Conservation (phyloP, 2,329 filamentous ascomycete species). For the Ceratocystis eucalypticola region DNA sequence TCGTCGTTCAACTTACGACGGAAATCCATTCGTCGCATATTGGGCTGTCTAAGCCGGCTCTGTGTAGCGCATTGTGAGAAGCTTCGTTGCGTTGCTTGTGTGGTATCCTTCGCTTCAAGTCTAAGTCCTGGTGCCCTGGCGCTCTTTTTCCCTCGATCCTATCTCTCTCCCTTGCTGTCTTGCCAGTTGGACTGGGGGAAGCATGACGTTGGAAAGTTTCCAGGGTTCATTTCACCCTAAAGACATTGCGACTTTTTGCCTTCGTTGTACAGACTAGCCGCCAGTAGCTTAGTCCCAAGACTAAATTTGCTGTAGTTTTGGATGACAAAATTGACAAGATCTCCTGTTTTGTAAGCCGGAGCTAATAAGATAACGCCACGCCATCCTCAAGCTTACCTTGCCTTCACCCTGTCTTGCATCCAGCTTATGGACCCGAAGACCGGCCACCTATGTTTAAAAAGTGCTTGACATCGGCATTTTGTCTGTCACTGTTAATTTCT, state of each 20-base stretch:
- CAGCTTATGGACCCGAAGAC: neutral
- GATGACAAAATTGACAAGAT: conserved; percentile 1
- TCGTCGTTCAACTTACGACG: neutral
- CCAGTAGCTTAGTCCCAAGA: neutral
- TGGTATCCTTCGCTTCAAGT: too few relatives aligned
- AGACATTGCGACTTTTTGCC: neutral
- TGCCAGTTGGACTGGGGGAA: neutral
- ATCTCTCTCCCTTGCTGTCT: neutral
- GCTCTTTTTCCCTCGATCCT: neutral
- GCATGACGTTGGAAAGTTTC: neutral
- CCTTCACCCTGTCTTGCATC: neutral
- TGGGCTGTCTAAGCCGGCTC: neutral
- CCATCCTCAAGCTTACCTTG: neutral
- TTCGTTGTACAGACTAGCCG: conserved; percentile 6
- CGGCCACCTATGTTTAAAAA: neutral
- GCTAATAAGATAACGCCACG: neutral
- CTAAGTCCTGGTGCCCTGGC: neutral
- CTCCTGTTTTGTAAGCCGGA: neutral
- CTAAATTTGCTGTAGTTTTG: neutral
- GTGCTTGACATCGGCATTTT: neutral
- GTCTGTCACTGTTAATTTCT: neutral
- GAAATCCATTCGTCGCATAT: neutral
- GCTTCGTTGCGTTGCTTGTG: too few relatives aligned
- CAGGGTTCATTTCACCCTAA: neutral
- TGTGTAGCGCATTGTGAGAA: neutral